phyloP scores from a whole-genome alignment of 192 early-diverging fungal genomes.

The Spizellomyces sp. region DNA sequence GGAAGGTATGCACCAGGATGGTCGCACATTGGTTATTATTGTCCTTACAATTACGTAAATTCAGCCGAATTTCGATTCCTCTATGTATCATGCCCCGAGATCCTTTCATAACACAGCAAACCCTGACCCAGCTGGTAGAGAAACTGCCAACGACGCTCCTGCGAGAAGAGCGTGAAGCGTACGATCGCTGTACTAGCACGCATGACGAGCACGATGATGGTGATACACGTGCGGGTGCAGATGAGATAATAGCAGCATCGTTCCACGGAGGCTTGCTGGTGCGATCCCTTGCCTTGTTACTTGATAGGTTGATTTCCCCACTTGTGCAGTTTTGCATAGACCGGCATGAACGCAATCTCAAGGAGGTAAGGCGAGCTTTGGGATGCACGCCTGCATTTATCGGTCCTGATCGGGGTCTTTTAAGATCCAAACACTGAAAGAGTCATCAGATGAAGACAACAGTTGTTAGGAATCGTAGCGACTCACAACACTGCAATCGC shows the following conservation, averaged over 20 bases:
- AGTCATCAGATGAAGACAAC: no score
- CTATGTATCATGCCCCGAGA: constrained; percentile 10
- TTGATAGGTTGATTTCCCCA: constrained; percentile 37
- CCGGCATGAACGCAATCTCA: constrained; percentile 28
- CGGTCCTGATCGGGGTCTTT: no score
- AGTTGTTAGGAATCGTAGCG: no score
- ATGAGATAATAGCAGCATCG: constrained; percentile 8
- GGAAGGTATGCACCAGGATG: constrained; percentile 2
- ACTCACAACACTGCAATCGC: no score
- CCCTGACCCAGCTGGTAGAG: neutral
- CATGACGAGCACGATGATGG: neutral
- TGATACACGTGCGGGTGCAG: neutral
- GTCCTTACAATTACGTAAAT: neutral
- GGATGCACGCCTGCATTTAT: no score
- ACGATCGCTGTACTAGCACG: neutral
- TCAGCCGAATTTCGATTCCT: constrained; percentile 18
- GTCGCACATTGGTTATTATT: neutral
- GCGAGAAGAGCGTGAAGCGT: constrained; percentile 13
- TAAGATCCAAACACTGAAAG: no score
- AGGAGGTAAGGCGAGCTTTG: constrained; percentile 17
- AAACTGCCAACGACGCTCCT: constrained; percentile 13
- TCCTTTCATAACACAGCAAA: neutral
- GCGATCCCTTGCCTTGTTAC: constrained; percentile 28
- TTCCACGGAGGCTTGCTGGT: constrained; percentile 34
- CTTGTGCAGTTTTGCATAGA: constrained; percentile 24